phyloP scores from a whole-genome alignment of 768 basidiomycete genomes.

The Auricularia sp. region DNA sequence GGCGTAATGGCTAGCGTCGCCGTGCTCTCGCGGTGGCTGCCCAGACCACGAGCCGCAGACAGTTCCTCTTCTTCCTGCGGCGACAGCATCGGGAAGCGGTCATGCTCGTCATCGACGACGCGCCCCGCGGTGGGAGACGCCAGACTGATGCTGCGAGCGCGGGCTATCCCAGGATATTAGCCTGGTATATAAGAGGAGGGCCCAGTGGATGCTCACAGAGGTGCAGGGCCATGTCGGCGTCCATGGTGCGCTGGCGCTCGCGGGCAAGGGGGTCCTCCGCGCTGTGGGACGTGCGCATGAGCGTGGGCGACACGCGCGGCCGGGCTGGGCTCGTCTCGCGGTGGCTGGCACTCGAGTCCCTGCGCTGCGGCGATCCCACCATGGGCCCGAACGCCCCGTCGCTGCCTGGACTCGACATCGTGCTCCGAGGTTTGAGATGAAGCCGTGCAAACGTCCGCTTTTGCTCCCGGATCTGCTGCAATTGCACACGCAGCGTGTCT shows the following conservation, averaged over 20 bases:
- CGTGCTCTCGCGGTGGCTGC: slow-evolving; percentile 2
- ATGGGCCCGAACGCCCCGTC: not conserved
- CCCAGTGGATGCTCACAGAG: slow-evolving; percentile 45
- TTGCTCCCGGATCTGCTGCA: too few relatives aligned
- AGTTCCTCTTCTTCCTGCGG: slow-evolving; percentile 35
- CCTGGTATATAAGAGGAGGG: slow-evolving; percentile 62
- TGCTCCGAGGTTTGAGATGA: too few relatives aligned
- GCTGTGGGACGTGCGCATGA: slow-evolving; percentile 45
- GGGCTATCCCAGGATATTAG: slow-evolving; percentile 25
- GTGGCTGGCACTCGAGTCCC: not conserved
- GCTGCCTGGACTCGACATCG: not conserved
- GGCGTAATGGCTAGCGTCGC: slow-evolving; percentile 25
- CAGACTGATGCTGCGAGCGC: slow-evolving; percentile 8
- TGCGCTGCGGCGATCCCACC: not conserved
- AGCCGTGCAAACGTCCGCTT: too few relatives aligned
- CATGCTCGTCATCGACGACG: slow-evolving; percentile 16
- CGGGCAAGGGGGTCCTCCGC: slow-evolving; percentile 62
- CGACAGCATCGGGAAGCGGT: slow-evolving; percentile 33
- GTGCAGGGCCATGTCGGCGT: slow-evolving; percentile 70
- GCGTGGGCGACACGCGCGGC: slow-evolving; percentile 50
- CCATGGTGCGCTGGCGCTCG: slow-evolving; percentile 88
- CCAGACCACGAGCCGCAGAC: slow-evolving; percentile 5
- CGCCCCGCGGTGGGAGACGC: slow-evolving; percentile 24
- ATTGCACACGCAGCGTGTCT: too few relatives aligned
- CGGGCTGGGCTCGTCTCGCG: slow-evolving; percentile 15